These are phyloP conservation scores for Nicotiana attenuata DNA, from an alignment of 257 asterid species.

Conservation along the genomic window DNA sequence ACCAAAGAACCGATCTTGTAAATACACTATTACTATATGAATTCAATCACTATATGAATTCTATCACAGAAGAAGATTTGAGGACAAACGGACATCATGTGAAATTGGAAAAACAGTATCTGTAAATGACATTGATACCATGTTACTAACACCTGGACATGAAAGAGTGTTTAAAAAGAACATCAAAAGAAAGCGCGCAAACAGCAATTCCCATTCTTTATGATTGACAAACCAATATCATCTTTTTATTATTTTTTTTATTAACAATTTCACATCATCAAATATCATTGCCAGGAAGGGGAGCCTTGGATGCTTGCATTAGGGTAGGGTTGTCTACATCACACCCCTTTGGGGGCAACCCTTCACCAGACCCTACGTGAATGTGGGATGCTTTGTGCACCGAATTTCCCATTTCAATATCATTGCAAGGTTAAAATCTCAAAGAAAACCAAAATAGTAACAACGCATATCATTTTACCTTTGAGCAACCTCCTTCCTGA, in stretches of 20 bases:
- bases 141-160: background rate
- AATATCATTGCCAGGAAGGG: background rate
- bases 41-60: background rate
- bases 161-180: background rate
- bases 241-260: background rate
- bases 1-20: background rate
- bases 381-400: too few relatives aligned
- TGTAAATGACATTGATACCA: background rate
- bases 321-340: too few relatives aligned
- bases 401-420: background rate
- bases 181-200: background rate
- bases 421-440: background rate
- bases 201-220: background rate
- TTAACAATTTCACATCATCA: too few relatives aligned
- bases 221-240: background rate
- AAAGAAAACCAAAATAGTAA: background rate
- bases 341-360: too few relatives aligned
- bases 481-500: conserved; percentile 40
- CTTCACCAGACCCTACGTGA: too few relatives aligned
- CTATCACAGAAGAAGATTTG: background rate
- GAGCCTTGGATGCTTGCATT: too few relatives aligned
- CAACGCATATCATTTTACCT: conserved; percentile 16
- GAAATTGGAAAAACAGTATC: background rate
- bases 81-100: background rate
- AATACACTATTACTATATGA: too few relatives aligned